A percentile compares a stretch with the other conserved stretches of the same genome.
Conservation (phyloP, 768 basidiomycete species). For the Mycena maculata region DNA sequence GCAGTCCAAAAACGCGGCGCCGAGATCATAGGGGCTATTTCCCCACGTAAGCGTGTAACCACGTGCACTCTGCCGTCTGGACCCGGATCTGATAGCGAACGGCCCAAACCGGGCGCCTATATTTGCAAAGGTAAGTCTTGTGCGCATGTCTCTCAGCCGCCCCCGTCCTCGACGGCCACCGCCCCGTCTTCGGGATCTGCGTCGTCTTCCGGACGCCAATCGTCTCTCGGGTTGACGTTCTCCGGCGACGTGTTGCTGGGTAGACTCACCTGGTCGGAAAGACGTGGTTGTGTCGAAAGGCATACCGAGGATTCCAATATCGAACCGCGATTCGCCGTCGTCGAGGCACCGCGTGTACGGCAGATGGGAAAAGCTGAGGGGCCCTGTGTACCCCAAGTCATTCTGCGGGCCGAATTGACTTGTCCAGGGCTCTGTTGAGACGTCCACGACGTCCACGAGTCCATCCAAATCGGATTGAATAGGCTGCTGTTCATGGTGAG, state of each 20-base stretch:
- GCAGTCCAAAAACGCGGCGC: conserved; percentile 67
- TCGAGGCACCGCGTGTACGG: conserved; percentile 54
- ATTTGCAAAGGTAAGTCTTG: conserved; percentile 27
- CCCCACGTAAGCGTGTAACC: conserved; percentile 64
- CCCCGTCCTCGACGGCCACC: no score
- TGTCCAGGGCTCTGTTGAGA: conserved; percentile 53
- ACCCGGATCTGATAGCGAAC: conserved; percentile 68
- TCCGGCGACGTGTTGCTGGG: no score
- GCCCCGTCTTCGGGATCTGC: no score
- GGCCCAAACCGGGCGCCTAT: conserved; percentile 73
- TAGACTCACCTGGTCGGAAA: conserved; percentile 54
- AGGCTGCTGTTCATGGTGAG: not conserved
- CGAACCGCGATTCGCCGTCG: conserved; percentile 47
- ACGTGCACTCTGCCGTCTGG: conserved; percentile 54
- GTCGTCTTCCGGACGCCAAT: no score
- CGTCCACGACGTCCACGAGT: conserved; percentile 17
- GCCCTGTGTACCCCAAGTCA: conserved; percentile 71
- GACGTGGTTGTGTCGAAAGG: conserved; percentile 64
- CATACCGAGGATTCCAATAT: conserved; percentile 73
- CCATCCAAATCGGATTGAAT: not conserved
- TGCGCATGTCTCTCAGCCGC: not conserved
- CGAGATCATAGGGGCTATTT: conserved; percentile 59
- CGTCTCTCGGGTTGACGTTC: no score
- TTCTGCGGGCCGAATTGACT: conserved; percentile 65
- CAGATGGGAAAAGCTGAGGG: conserved; percentile 75